phyloP scores from a whole-genome alignment of 129 eudicot species.

The Mikania micrantha region DNA sequence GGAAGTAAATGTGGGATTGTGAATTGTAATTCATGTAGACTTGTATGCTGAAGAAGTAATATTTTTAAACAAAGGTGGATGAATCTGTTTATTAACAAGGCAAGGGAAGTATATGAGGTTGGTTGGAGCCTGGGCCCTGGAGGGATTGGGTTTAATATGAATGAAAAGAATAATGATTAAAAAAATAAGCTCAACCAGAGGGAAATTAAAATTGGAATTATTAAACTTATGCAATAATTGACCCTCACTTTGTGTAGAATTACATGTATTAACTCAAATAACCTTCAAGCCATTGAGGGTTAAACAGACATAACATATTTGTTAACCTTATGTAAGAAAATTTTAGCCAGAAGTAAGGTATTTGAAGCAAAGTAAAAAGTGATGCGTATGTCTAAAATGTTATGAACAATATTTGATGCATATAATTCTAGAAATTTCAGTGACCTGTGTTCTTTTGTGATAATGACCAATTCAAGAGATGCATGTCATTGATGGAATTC shows the following conservation, averaged over 20 bases:
- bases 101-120: not conserved
- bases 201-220: not conserved
- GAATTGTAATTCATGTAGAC: not conserved
- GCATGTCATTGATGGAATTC: constrained; percentile 90
- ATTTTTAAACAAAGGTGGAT: not conserved
- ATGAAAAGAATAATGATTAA: not conserved
- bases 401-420: not conserved
- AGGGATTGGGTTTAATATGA: not conserved
- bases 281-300: not conserved
- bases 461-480: constrained; percentile 41
- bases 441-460: not conserved
- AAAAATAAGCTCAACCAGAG: not conserved
- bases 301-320: not conserved
- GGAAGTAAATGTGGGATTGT: not conserved
- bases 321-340: not conserved
- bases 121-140: too few relatives aligned
- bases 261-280: not conserved
- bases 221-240: not conserved
- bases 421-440: not conserved
- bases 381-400: not conserved
- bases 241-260: too few relatives aligned
- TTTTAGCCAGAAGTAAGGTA: not conserved
- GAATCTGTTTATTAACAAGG: not conserved
- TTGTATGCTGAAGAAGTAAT: not conserved
- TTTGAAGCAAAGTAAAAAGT: constrained; percentile 2